These are phyloP conservation scores for Aurinia saxatilis DNA, from an alignment of 345 rosid species.

Conservation along the genomic window DNA sequence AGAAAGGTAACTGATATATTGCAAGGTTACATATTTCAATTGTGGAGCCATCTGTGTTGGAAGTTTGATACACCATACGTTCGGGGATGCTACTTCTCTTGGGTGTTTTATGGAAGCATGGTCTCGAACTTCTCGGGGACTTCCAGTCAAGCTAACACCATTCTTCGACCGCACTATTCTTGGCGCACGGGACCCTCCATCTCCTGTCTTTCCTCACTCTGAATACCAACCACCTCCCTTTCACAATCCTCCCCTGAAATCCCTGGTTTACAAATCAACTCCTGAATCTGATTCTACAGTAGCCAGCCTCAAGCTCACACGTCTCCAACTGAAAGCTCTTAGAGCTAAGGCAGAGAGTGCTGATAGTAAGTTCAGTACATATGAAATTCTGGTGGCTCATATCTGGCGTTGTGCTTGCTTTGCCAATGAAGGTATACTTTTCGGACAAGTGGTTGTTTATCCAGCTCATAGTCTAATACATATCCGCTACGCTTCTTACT, in stretches of 20 bases:
- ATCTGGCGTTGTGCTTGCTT: constrained; percentile 35
- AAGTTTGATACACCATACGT: constrained; percentile 20
- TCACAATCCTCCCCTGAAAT: constrained; percentile 11
- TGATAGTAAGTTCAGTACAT: constrained; percentile 18
- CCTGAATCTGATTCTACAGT: constrained; percentile 17
- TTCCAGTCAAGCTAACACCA: constrained; percentile 9
- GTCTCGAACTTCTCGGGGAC: constrained; percentile 22
- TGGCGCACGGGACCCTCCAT: constrained; percentile 26
- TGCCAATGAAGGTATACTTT: constrained; percentile 25
- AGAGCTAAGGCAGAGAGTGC: constrained; percentile 14
- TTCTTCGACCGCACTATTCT: constrained; percentile 32
- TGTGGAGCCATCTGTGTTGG: constrained; percentile 33
- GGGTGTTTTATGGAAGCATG: constrained; percentile 16
- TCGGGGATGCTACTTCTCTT: constrained; percentile 22
- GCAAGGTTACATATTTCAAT: constrained; percentile 30
- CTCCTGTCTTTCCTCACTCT: constrained; percentile 30
- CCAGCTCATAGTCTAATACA: neutral
- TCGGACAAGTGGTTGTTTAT: neutral
- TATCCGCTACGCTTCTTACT: neutral
- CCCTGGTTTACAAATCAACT: constrained; percentile 8
- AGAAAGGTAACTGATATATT: neutral
- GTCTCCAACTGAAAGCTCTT: constrained; percentile 28
- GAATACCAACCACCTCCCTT: constrained; percentile 35
- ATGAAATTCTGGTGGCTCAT: constrained; percentile 31
- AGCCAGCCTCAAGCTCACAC: constrained; percentile 23